These are phyloP conservation scores for Globisporangium cylindrosporum DNA, from an alignment of 352 stramenopile species.

Conservation along the genomic window DNA sequence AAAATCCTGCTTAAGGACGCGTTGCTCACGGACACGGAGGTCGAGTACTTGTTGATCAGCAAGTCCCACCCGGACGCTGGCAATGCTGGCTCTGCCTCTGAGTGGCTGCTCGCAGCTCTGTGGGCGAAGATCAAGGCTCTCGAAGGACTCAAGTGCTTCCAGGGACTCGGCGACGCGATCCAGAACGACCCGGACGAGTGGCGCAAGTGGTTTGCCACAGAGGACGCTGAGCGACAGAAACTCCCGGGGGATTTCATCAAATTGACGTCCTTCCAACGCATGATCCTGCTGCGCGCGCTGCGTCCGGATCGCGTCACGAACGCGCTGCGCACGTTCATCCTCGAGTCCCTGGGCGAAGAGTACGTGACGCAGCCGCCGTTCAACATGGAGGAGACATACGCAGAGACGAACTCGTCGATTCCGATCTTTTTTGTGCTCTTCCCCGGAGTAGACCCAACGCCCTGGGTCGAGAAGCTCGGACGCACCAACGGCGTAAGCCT, in stretches of 20 bases:
- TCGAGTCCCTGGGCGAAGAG: slow-evolving; percentile 86
- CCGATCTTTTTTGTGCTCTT: slow-evolving; percentile 97
- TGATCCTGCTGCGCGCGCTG: slow-evolving; percentile 91
- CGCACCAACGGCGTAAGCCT: slow-evolving; percentile 83
- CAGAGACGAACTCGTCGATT: slow-evolving; percentile 89
- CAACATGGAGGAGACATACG: slow-evolving; percentile 90
- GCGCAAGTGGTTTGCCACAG: slow-evolving; percentile 94
- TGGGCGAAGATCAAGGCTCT: slow-evolving; percentile 94
- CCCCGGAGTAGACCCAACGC: slow-evolving; percentile 92
- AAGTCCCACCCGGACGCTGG: slow-evolving; percentile 85
- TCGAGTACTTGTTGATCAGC: slow-evolving; percentile 91
- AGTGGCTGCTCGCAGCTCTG: slow-evolving; percentile 89
- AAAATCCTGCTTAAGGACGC: slow-evolving; percentile 92
- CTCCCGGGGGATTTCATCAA: slow-evolving; percentile 92
- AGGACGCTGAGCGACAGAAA: slow-evolving; percentile 93
- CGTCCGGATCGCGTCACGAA: slow-evolving; percentile 94
- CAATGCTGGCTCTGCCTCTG: slow-evolving; percentile 90
- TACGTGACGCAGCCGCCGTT: slow-evolving; percentile 92
- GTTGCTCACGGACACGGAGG: slow-evolving; percentile 77
- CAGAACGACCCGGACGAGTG: slow-evolving; percentile 97
- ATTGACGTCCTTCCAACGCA: slow-evolving; percentile 73
- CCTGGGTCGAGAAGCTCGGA: slow-evolving; percentile 93
- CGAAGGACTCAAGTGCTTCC: slow-evolving; percentile 90
- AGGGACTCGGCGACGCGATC: slow-evolving; percentile 93
- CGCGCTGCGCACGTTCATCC: slow-evolving; percentile 89